Evolutionary conservation across 768 basidiomycete genomes (phyloP).

Genomic region (Amanita phalloides): DNA sequence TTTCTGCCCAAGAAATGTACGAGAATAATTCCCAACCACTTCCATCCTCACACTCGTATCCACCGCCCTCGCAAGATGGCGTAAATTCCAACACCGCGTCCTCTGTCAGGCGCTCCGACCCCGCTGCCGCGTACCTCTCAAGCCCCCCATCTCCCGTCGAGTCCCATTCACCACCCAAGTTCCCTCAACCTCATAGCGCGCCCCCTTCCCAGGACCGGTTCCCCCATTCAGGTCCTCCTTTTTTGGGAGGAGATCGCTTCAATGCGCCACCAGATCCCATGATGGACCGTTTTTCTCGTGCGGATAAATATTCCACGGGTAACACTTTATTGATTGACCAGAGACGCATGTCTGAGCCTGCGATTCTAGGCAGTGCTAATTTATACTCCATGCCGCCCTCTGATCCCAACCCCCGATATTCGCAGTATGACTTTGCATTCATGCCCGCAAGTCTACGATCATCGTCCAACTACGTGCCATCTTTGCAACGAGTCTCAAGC

Average conservation of each 20-base stretch:
- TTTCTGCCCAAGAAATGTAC: constrained; percentile 22
- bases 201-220: constrained; percentile 36
- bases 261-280: constrained; percentile 23
- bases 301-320: constrained; percentile 24
- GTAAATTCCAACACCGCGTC: constrained; percentile 18
- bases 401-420: constrained; percentile 22
- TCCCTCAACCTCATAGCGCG: constrained; percentile 29
- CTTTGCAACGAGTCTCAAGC: constrained; percentile 36
- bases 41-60: constrained; percentile 15
- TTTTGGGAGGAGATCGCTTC: constrained; percentile 29
- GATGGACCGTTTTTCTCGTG: constrained; percentile 28
- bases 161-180: constrained; percentile 23
- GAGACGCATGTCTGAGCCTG: constrained; percentile 62
- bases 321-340: constrained; percentile 38
- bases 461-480: constrained; percentile 25
- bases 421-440: constrained; percentile 31
- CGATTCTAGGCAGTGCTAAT: constrained; percentile 30
- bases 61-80: constrained; percentile 12
- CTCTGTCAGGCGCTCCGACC: constrained; percentile 17
- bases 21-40: constrained; percentile 11
- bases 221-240: constrained; percentile 27
- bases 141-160: constrained; percentile 37
- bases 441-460: constrained; percentile 24
- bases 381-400: constrained; percentile 25
- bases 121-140: constrained; percentile 19